Percentiles rank a stretch among this genome's conserved stretches.
These are phyloP conservation scores for Pterocarpus santalinus DNA, from an alignment of 306 rosid genomes.

Conservation along the genomic window DNA sequence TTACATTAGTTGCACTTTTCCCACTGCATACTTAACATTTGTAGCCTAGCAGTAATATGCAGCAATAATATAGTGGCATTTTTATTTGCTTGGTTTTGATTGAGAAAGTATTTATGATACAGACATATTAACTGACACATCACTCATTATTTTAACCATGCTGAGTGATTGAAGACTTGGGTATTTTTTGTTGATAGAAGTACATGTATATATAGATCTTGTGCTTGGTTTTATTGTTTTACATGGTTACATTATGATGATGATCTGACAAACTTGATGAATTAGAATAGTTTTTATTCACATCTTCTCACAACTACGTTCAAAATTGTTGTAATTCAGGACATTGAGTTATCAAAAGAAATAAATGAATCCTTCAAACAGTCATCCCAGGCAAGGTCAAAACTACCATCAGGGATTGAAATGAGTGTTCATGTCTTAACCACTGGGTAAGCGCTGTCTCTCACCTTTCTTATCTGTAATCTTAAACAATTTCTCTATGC, in stretches of 20 bases:
- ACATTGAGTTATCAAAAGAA: constrained; percentile 98
- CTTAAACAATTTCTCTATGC: not conserved
- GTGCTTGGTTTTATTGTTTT: constrained; percentile 27
- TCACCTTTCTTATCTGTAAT: constrained; percentile 31
- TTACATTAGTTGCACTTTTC: not conserved
- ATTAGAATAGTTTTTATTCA: constrained; percentile 1
- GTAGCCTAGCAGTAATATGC: not conserved
- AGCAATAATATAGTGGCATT: not conserved
- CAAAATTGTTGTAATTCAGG: constrained; percentile 58
- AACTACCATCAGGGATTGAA: constrained; percentile 98
- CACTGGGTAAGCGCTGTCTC: constrained; percentile 76
- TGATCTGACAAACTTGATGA: constrained; percentile 36
- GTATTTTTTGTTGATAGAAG: constrained; percentile 18
- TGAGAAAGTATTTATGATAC: too few relatives aligned
- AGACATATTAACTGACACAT: not conserved
- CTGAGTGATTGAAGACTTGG: not conserved
- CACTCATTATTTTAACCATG: not conserved
- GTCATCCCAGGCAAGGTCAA: constrained; percentile 99
- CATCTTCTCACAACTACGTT: constrained; percentile 27
- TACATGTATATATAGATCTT: not conserved
- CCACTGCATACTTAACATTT: constrained; percentile 8
- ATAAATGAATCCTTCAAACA: constrained; percentile 98
- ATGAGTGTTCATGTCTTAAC: constrained; percentile 99
- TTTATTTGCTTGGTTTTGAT: too few relatives aligned
- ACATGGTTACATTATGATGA: constrained; percentile 2